Base-by-base conservation (phyloP, 148 eudicot species). In the Suaeda aralocaspica region DNA sequence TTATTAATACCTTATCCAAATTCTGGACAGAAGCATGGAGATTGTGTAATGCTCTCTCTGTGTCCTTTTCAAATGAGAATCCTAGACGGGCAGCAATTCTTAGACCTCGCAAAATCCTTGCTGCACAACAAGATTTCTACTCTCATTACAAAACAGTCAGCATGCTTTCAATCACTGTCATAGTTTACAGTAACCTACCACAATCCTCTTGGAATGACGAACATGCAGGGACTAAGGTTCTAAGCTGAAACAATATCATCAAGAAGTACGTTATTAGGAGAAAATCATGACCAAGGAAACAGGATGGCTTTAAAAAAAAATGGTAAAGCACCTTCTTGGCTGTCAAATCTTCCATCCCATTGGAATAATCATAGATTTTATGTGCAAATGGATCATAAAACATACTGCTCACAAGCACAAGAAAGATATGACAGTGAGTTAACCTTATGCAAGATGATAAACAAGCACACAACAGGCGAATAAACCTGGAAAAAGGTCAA, bases 1-100 rank as follows among this genome's bases (percentile, higher is more conserved):
- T 41, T 36, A 36, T 16, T 22, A 49, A 49, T 84, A 93, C 98
- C 96, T 83, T 83, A 70, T 71, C 57, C 76, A 94, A 77, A 46
- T 41, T 74, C 57, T 56, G 57, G 64, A 94, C 64, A 41, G 93
- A 94, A 58, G 81, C 64, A 59, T 84, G 71, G 8, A 83, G 84
- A 51, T 79, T 79, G 50, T 1, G 74, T 24, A 87, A 76, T 31
- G 97, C 99, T 83, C 46, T 73, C 70, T 89, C 90, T 29, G 83
- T 91, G 46, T 94, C 97, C 61, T 82, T 71, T 11, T 93, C 76
- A 64, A 94, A 82, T 46, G 93, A 84, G 65, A 94, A 76, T 45
- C 85, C 84, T 63, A 94, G 87, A 78, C 99, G 96, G 66, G 96
- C 99, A 51, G 99, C 96, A 68, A 94, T 86, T 79, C 99, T 91